These are phyloP conservation scores for Lachnellula willkommii DNA, from an alignment of 2,329 filamentous ascomycete species.

Conservation along the genomic window DNA sequence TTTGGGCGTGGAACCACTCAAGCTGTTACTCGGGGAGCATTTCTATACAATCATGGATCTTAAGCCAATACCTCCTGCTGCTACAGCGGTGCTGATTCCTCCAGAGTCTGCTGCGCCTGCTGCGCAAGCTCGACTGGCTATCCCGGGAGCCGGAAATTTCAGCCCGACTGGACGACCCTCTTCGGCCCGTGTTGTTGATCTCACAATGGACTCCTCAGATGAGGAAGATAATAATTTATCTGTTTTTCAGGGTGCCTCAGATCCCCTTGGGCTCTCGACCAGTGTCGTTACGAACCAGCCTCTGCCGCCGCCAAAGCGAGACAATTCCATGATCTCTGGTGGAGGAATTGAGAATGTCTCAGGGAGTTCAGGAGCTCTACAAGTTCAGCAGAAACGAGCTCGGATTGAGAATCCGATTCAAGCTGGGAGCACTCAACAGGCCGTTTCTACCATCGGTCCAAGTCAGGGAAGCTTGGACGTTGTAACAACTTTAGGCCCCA, in stretches of 20 bases:
- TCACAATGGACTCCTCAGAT: not conserved
- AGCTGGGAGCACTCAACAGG: too few relatives aligned
- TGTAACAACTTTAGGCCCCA: too few relatives aligned
- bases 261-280: not conserved
- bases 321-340: not conserved
- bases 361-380: too few relatives aligned
- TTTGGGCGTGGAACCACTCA: not conserved
- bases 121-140: not conserved
- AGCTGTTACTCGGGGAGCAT: not conserved
- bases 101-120: not conserved
- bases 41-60: not conserved
- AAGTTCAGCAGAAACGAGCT: too few relatives aligned
- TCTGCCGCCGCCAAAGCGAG: not conserved
- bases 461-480: too few relatives aligned
- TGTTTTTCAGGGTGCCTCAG: not conserved
- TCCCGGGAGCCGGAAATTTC: not conserved
- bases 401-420: too few relatives aligned
- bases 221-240: not conserved
- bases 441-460: too few relatives aligned
- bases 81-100: not conserved
- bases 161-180: too few relatives aligned
- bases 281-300: not conserved
- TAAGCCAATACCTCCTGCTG: not conserved
- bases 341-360: too few relatives aligned
- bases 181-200: not conserved